These are phyloP conservation scores for Geotrichum australiense DNA, from an alignment of 1,139 yeast genomes.

Conservation along the genomic window DNA sequence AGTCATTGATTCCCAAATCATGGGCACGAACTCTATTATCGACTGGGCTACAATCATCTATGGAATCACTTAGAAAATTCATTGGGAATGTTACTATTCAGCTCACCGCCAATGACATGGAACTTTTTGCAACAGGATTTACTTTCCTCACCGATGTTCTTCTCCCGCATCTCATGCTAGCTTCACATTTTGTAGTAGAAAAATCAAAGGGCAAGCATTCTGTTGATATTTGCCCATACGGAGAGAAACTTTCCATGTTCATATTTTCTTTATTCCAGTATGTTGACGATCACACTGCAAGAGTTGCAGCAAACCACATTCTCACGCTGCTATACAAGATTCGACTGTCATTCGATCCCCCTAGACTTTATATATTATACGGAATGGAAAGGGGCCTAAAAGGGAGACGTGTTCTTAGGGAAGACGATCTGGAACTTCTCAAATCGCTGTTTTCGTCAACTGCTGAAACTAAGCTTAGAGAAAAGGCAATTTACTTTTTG, in stretches of 20 bases:
- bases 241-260: slow-evolving; percentile 45
- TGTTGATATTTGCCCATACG: slow-evolving; percentile 48
- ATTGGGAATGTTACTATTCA: slow-evolving; percentile 52
- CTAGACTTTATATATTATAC: slow-evolving; percentile 53
- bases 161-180: slow-evolving; percentile 59
- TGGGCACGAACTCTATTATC: slow-evolving; percentile 73
- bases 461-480: slow-evolving; percentile 56
- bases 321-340: slow-evolving; percentile 43
- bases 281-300: slow-evolving; percentile 33
- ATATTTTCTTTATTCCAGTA: slow-evolving; percentile 41
- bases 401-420: slow-evolving; percentile 31
- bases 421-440: slow-evolving; percentile 33
- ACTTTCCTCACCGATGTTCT: slow-evolving; percentile 45
- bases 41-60: slow-evolving; percentile 69
- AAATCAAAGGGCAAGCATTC: slow-evolving; percentile 21
- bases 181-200: slow-evolving; percentile 47
- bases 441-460: slow-evolving; percentile 44
- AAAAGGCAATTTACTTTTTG: slow-evolving; percentile 32
- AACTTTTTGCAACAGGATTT: slow-evolving; percentile 36
- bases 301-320: slow-evolving; percentile 32
- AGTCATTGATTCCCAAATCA: slow-evolving; percentile 49
- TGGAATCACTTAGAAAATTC: slow-evolving; percentile 72
- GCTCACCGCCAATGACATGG: slow-evolving; percentile 44
- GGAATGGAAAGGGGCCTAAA: slow-evolving; percentile 54
- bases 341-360: slow-evolving; percentile 59